Evolutionary conservation across 1,284 basidiomycete genomes (phyloP).

Genomic region (Vanrija pseudolonga): DNA sequence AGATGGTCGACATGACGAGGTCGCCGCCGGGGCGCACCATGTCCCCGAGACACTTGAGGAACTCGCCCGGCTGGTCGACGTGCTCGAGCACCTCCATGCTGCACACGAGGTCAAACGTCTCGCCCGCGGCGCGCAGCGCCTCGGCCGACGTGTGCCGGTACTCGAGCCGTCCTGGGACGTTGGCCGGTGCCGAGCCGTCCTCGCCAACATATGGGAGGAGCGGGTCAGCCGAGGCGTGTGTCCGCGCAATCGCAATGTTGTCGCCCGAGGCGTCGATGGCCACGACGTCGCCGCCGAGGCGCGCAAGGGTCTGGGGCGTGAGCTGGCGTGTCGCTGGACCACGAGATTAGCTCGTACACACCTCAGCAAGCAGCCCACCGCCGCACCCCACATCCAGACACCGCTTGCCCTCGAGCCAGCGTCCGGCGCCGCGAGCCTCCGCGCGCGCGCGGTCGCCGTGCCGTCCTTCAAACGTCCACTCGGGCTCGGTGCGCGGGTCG

Average conservation of each 20-base stretch:
- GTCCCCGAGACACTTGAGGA: constrained; percentile 73
- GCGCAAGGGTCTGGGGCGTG: constrained; percentile 65
- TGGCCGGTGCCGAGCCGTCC: constrained; percentile 93
- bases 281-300: constrained; percentile 78
- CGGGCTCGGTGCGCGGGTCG: constrained; percentile 58
- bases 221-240: constrained; percentile 79
- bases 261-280: constrained; percentile 86
- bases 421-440: constrained; percentile 24
- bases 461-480: constrained; percentile 39
- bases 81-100: constrained; percentile 99
- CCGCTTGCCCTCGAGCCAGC: constrained; percentile 61
- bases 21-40: constrained; percentile 92
- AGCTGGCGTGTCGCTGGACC: background rate
- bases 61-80: constrained; percentile 83
- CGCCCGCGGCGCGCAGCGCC: constrained; percentile 55
- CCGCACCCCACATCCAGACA: constrained; percentile 89
- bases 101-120: constrained; percentile 85
- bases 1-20: constrained; percentile 93
- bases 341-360: constrained; percentile 41
- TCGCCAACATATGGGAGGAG: constrained; percentile 63
- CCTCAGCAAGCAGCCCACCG: constrained; percentile 90
- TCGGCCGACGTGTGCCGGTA: constrained; percentile 83
- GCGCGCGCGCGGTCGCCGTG: constrained; percentile 46
- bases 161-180: constrained; percentile 55
- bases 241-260: constrained; percentile 80